These are phyloP conservation scores for Lenzites betulinus DNA, from an alignment of 768 basidiomycete genomes.

Conservation along the genomic window DNA sequence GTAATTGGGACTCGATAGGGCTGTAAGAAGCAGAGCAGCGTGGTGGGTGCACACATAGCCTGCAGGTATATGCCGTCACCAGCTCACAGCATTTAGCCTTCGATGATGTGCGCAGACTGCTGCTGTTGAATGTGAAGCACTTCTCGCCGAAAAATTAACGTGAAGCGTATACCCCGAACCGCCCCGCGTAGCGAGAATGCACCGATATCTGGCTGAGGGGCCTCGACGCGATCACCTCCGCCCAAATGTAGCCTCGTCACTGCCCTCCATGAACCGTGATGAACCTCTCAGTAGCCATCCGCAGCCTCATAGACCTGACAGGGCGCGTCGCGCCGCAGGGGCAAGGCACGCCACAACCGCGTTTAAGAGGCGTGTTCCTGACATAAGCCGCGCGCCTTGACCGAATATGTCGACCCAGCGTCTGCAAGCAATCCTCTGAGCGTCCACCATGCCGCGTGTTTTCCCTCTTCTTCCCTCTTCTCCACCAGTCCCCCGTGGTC, in stretches of 20 bases:
- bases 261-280: too few species aligned
- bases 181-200: constrained; percentile 11
- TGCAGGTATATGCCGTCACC: constrained; percentile 3
- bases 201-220: constrained; percentile 2
- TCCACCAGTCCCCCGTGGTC: constrained; percentile 8
- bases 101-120: not conserved
- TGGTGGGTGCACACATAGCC: not conserved
- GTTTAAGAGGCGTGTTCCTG: constrained; percentile 25
- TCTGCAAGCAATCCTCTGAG: not conserved
- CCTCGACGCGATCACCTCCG: constrained; percentile 3
- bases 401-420: constrained; percentile 5
- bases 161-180: not conserved
- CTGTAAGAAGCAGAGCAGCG: not conserved
- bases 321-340: not conserved
- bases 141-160: not conserved
- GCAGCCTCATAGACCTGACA: not conserved
- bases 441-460: constrained; percentile 24
- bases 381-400: constrained; percentile 14
- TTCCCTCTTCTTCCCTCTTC: constrained; percentile 1
- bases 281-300: too few species aligned
- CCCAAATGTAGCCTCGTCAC: not conserved
- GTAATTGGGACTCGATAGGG: not conserved
- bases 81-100: not conserved
- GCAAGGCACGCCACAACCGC: constrained; percentile 26
- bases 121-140: constrained; percentile 6